Percentiles rank a stretch among this genome's conserved stretches.
These are phyloP conservation scores for Exophiala oligosperma DNA, from an alignment of 2,329 filamentous ascomycete species.

Conservation along the genomic window DNA sequence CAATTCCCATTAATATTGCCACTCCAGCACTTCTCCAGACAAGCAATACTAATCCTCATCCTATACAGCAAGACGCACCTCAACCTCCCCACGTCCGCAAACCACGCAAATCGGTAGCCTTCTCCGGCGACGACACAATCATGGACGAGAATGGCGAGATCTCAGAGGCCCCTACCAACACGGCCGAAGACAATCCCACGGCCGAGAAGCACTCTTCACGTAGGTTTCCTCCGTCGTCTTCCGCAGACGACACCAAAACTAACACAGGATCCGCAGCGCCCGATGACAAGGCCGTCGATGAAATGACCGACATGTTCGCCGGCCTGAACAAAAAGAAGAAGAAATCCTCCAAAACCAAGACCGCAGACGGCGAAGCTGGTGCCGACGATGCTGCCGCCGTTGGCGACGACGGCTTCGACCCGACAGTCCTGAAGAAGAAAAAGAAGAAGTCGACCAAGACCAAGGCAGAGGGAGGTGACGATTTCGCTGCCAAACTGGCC, in stretches of 20 bases:
- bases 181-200: slow-evolving; percentile 74
- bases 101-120: slow-evolving; percentile 89
- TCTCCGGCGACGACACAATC: slow-evolving; percentile 82
- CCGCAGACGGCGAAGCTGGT: slow-evolving; percentile 52
- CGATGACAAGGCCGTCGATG: slow-evolving; percentile 60
- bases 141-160: slow-evolving; percentile 89
- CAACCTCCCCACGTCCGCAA: slow-evolving; percentile 55
- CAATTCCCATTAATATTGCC: slow-evolving; percentile 8
- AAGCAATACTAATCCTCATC: slow-evolving; percentile 31
- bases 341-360: slow-evolving; percentile 54
- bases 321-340: slow-evolving; percentile 75
- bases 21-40: slow-evolving; percentile 6
- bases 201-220: slow-evolving; percentile 68
- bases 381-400: slow-evolving; percentile 52
- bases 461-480: slow-evolving; percentile 59
- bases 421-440: slow-evolving; percentile 72
- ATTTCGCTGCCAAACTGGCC: slow-evolving; percentile 68
- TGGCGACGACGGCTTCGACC: slow-evolving; percentile 65
- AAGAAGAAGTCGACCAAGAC: slow-evolving; percentile 73
- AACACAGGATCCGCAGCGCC: slow-evolving; percentile 31
- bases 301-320: slow-evolving; percentile 67
- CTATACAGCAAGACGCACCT: slow-evolving; percentile 24
- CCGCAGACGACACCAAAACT: slow-evolving; percentile 26
- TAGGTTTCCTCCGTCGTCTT: neutral
- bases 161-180: slow-evolving; percentile 60